phyloP scores from a whole-genome alignment of 2,329 filamentous ascomycete species.

The Aspergillus sp. region DNA sequence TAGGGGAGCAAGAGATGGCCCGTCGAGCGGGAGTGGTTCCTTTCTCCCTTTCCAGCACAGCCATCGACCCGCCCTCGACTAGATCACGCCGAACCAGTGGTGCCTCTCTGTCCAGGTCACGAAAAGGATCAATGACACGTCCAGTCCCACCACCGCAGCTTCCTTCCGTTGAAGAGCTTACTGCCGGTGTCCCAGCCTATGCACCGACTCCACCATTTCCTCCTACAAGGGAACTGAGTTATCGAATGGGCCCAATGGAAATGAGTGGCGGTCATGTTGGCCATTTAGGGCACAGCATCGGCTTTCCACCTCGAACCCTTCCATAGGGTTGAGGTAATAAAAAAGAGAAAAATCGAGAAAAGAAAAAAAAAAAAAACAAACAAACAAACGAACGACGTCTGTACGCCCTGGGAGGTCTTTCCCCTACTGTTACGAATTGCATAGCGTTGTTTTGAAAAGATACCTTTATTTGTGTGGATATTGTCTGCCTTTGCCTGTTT shows the following conservation, averaged over 20 bases:
- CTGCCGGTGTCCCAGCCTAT: slow-evolving; percentile 41
- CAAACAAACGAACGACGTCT: slow-evolving; percentile 12
- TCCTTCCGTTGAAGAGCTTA: slow-evolving; percentile 42
- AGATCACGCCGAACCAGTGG: slow-evolving; percentile 29
- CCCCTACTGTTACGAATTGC: slow-evolving; percentile 30
- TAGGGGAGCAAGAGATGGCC: slow-evolving; percentile 91
- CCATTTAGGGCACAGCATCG: slow-evolving; percentile 25
- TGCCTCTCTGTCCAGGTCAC: slow-evolving; percentile 31
- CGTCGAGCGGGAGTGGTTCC: slow-evolving; percentile 81
- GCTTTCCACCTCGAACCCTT: slow-evolving; percentile 31
- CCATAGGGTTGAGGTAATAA: slow-evolving; percentile 17
- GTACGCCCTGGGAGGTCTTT: slow-evolving; percentile 14
- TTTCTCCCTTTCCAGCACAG: slow-evolving; percentile 62
- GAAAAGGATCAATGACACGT: slow-evolving; percentile 34
- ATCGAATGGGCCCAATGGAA: slow-evolving; percentile 27
- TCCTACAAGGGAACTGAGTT: slow-evolving; percentile 26
- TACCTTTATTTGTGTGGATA: slow-evolving; percentile 26
- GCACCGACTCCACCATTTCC: slow-evolving; percentile 29
- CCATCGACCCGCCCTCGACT: slow-evolving; percentile 42
- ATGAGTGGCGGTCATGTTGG: slow-evolving; percentile 23
- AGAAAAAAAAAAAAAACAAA: slow-evolving; percentile 3
- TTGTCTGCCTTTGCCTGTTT: slow-evolving; percentile 6
- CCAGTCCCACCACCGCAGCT: slow-evolving; percentile 32
- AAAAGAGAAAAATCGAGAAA: slow-evolving; percentile 5
- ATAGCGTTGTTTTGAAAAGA: slow-evolving; percentile 32